Evolutionary conservation across 495 filamentous ascomycete species (phyloP).

Genomic region (Hypomontagnella submonticulosa): DNA sequence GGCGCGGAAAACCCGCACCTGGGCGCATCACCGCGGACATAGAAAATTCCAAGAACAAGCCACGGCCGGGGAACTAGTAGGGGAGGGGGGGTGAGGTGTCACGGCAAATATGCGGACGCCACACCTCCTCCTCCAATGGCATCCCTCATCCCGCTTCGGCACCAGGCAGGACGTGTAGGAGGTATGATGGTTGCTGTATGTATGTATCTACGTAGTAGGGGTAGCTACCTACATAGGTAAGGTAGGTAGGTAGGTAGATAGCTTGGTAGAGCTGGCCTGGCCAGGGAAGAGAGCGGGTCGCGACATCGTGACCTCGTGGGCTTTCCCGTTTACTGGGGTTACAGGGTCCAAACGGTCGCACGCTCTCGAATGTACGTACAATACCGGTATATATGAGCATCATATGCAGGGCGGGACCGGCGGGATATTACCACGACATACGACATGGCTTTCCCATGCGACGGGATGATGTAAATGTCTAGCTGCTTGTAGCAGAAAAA

Average conservation of each 20-base stretch:
- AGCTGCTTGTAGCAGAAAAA: conserved; percentile 16
- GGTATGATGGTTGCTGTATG: neutral
- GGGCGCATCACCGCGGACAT: conserved; percentile 12
- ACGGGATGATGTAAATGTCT: conserved; percentile 41
- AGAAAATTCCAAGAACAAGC: conserved; percentile 17
- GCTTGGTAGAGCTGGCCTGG: too few species aligned
- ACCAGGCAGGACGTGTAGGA: too few species aligned
- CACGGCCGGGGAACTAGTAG: conserved; percentile 26
- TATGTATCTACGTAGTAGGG: conserved; percentile 12
- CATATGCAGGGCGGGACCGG: conserved; percentile 38
- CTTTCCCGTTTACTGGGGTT: conserved; percentile 31
- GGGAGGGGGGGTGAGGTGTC: conserved; percentile 15
- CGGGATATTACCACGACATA: conserved; percentile 41
- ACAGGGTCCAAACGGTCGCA: conserved; percentile 25
- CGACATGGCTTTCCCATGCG: conserved; percentile 26
- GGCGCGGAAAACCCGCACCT: conserved; percentile 33
- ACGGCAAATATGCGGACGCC: conserved; percentile 33
- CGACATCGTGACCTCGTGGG: conserved; percentile 40
- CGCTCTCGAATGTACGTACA: conserved; percentile 24
- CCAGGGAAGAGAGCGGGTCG: conserved; percentile 20
- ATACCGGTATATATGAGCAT: conserved; percentile 15
- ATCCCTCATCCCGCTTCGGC: neutral
- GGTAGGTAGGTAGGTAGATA: conserved; percentile 6
- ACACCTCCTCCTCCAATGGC: conserved; percentile 15
- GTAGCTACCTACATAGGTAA: neutral